Conservation (phyloP, 805 yeast species). For the Candida argentea region DNA sequence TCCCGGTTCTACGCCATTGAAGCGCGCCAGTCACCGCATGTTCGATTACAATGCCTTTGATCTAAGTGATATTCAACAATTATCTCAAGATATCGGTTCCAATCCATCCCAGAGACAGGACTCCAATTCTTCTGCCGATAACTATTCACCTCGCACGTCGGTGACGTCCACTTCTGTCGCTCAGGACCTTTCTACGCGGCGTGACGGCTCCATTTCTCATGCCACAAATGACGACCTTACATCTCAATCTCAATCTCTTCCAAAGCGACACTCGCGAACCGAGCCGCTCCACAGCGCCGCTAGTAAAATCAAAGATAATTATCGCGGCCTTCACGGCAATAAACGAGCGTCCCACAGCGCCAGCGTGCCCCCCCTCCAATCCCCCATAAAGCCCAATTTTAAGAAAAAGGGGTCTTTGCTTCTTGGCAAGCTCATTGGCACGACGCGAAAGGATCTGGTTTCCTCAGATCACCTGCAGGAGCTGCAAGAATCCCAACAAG, state of each 20-base stretch:
- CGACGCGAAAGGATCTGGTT: constrained; percentile 22
- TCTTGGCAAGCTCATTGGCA: constrained; percentile 30
- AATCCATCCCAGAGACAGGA: no score
- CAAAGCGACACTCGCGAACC: constrained; percentile 1
- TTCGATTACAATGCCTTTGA: no score
- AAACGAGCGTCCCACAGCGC: constrained; percentile 16
- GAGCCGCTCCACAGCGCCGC: constrained; percentile 3
- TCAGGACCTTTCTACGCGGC: constrained; percentile 4
- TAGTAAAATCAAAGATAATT: constrained; percentile 13
- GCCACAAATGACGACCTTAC: constrained; percentile 1
- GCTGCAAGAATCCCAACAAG: not conserved
- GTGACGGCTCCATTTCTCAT: not conserved
- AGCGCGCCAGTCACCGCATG: no score
- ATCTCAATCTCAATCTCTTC: not conserved
- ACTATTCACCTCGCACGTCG: no score
- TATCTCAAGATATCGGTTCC: no score
- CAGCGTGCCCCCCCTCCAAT: constrained; percentile 36
- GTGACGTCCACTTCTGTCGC: no score
- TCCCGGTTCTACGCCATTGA: no score
- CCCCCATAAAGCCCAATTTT: constrained; percentile 40
- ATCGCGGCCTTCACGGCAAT: constrained; percentile 32
- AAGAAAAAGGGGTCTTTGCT: constrained; percentile 27
- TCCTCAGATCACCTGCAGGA: constrained; percentile 1
- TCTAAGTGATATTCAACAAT: no score
- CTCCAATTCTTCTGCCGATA: no score